phyloP scores from a whole-genome alignment of 805 yeast species.

The Saccharomycopsis malanga region DNA sequence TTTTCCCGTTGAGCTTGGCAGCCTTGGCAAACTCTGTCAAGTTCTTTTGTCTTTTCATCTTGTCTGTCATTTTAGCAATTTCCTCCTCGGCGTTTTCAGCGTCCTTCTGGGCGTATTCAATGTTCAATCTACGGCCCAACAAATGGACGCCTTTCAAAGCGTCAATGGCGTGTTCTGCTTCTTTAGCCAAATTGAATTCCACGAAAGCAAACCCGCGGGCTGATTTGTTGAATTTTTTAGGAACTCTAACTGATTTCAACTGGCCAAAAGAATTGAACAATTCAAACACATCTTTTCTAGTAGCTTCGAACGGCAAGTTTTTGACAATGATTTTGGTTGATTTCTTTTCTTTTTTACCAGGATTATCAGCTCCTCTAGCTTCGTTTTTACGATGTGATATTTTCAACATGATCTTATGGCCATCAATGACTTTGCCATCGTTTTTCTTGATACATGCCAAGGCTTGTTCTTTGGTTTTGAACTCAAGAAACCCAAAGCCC shows the following conservation, averaged over 20 bases:
- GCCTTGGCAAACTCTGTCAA: conserved; percentile 62
- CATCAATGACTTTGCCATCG: conserved; percentile 76
- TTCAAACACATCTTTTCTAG: conserved; percentile 87
- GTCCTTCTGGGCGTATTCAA: conserved; percentile 85
- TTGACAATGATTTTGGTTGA: conserved; percentile 84
- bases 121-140: conserved; percentile 87
- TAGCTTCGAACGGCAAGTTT: conserved; percentile 94
- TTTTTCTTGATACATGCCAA: conserved; percentile 61
- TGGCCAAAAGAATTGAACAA: conserved; percentile 93
- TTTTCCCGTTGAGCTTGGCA: conserved; percentile 60
- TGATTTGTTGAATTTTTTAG: conserved; percentile 88
- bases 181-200: conserved; percentile 78
- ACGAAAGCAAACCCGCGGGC: conserved; percentile 98
- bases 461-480: conserved; percentile 72
- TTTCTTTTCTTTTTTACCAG: conserved; percentile 33
- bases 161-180: conserved; percentile 91
- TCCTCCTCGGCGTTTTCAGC: conserved; percentile 83
- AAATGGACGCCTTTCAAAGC: conserved; percentile 94
- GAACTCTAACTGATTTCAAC: conserved; percentile 89
- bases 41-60: conserved; percentile 76
- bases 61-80: conserved; percentile 82
- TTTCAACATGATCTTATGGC: conserved; percentile 85
- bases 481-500: conserved; percentile 98
- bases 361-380: conserved; percentile 25
- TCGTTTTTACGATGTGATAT: conserved; percentile 70